Evolutionary conservation across 345 rosid species (phyloP).

Genomic region (Litchi chinensis): DNA sequence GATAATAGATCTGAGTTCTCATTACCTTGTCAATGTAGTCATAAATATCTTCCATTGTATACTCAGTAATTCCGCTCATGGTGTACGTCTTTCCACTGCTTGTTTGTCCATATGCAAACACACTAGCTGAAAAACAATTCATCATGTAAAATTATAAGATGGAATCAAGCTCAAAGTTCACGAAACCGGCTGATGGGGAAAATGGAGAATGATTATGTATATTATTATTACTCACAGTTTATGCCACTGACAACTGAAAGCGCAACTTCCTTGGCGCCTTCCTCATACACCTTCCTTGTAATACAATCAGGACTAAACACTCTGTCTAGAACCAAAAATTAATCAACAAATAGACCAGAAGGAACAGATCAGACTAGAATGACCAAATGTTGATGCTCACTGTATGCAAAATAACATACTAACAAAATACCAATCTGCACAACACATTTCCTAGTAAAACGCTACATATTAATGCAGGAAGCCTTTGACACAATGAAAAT

Average conservation of each 20-base stretch:
- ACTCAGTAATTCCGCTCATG: slow-evolving; percentile 85
- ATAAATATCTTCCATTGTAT: slow-evolving; percentile 74
- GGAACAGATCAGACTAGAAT: slow-evolving; percentile 15
- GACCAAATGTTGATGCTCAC: not conserved
- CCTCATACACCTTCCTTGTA: slow-evolving; percentile 76
- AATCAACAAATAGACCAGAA: slow-evolving; percentile 27
- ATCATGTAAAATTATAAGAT: not conserved
- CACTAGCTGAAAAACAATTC: slow-evolving; percentile 66
- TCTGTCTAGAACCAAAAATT: slow-evolving; percentile 57
- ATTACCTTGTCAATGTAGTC: slow-evolving; percentile 71
- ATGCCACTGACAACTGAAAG: slow-evolving; percentile 86
- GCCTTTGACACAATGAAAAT: not conserved
- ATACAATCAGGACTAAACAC: slow-evolving; percentile 70
- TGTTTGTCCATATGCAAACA: slow-evolving; percentile 98
- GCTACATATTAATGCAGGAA: not conserved
- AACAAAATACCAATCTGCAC: not conserved
- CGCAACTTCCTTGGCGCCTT: slow-evolving; percentile 85
- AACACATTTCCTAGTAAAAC: not conserved
- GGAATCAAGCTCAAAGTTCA: slow-evolving; percentile 13
- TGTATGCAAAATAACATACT: not conserved
- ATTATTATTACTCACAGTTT: slow-evolving; percentile 46
- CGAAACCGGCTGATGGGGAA: not conserved
- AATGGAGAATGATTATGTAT: slow-evolving; percentile 8
- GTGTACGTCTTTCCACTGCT: slow-evolving; percentile 97
- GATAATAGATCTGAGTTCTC: slow-evolving; percentile 9